Conservation (phyloP, 2,329 filamentous ascomycete genomes). For the Verruconis gallopava region DNA sequence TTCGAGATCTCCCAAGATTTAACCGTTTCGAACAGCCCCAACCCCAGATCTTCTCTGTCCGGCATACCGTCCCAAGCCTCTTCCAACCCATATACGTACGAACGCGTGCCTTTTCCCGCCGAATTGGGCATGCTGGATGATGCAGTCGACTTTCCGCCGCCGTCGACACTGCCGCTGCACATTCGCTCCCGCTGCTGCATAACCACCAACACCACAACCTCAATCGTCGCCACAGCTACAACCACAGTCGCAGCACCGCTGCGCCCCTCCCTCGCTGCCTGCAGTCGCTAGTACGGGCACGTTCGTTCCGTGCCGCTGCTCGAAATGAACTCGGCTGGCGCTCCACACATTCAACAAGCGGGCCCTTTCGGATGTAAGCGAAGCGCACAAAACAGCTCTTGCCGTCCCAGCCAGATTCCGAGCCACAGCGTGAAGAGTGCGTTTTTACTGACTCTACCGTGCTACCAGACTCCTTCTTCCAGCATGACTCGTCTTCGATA, state of each 20-base stretch:
- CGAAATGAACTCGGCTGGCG: not conserved
- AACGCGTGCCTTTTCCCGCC: no score
- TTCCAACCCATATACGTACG: no score
- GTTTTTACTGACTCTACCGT: constrained; percentile 1
- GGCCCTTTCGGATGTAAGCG: constrained; percentile 9
- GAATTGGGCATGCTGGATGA: no score
- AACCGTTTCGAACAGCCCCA: no score
- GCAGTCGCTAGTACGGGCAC: constrained; percentile 3
- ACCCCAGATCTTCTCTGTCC: no score
- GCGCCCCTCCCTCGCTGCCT: constrained; percentile 2
- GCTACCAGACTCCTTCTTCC: not conserved
- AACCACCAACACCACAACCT: not conserved
- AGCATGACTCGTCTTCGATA: not conserved
- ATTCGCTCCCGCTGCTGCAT: not conserved
- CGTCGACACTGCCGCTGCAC: no score
- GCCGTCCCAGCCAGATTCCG: constrained; percentile 4
- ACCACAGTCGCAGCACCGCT: not conserved
- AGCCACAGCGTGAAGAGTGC: no score
- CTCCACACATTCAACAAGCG: constrained; percentile 5
- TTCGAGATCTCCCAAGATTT: no score
- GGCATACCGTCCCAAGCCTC: no score
- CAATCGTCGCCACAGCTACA: not conserved
- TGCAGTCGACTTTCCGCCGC: no score
- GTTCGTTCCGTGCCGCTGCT: not conserved
- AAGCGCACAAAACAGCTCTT: not conserved